phyloP scores from a whole-genome alignment of 805 yeast genomes.

The Schwanniomyces vanrijiae region DNA sequence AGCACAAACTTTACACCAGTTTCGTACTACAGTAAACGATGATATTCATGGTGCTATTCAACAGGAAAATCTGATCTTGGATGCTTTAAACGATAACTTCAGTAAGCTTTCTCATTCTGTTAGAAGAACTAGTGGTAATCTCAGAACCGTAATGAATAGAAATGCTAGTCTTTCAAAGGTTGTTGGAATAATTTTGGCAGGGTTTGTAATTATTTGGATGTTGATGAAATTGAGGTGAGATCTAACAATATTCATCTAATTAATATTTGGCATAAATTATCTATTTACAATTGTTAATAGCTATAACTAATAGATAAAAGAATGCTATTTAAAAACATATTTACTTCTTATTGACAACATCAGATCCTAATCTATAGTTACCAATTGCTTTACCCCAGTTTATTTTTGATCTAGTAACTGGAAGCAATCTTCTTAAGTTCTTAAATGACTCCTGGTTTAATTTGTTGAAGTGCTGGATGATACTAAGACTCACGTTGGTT shows the following conservation, averaged over 20 bases:
- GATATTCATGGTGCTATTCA: slow-evolving; percentile 43
- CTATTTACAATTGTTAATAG: not conserved
- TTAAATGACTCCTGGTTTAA: slow-evolving; percentile 84
- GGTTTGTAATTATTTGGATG: slow-evolving; percentile 39
- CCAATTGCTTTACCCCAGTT: slow-evolving; percentile 96
- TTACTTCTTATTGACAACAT: slow-evolving; percentile 49
- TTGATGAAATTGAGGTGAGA: slow-evolving; percentile 30
- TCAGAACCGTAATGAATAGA: slow-evolving; percentile 39
- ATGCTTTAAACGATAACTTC: slow-evolving; percentile 39
- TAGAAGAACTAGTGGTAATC: slow-evolving; percentile 40
- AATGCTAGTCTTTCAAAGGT: slow-evolving; percentile 41
- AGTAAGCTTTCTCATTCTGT: slow-evolving; percentile 37
- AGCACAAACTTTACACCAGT: slow-evolving; percentile 42
- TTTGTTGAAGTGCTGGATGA: slow-evolving; percentile 63
- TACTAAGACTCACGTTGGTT: slow-evolving; percentile 53
- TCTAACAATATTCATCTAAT: not conserved
- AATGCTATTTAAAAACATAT: not conserved
- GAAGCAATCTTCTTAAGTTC: slow-evolving; percentile 83
- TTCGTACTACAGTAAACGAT: slow-evolving; percentile 40
- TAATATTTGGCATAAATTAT: not conserved
- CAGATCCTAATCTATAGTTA: slow-evolving; percentile 82
- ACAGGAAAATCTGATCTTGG: slow-evolving; percentile 39
- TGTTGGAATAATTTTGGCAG: slow-evolving; percentile 33
- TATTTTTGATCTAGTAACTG: slow-evolving; percentile 86
- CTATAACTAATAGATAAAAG: not conserved